Evolutionary conservation across 768 basidiomycete genomes (phyloP).

Genomic region (Boletus reticuloceps): DNA sequence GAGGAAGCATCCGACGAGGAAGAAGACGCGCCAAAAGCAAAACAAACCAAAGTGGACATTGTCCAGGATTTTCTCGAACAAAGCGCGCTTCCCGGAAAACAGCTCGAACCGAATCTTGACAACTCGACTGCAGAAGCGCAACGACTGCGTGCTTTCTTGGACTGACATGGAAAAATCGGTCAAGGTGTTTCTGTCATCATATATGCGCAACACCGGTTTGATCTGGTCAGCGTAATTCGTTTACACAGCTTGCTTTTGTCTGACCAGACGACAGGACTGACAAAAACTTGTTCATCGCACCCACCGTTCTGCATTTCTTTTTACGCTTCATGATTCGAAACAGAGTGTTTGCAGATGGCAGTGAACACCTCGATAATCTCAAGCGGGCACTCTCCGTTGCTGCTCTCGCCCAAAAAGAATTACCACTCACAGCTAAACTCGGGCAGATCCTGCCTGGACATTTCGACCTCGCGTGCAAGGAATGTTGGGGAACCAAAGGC

Average conservation of each 20-base stretch:
- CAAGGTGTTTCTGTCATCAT: constrained; percentile 68
- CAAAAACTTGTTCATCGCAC: constrained; percentile 40
- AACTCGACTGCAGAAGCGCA: constrained; percentile 7
- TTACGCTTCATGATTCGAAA: constrained; percentile 45
- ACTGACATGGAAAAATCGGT: constrained; percentile 58
- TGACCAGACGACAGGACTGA: constrained; percentile 37
- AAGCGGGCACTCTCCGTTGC: constrained; percentile 43
- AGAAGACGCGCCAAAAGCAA: constrained; percentile 20
- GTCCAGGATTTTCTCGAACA: constrained; percentile 31
- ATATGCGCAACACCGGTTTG: constrained; percentile 61
- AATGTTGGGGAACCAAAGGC: constrained; percentile 47
- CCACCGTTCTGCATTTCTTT: constrained; percentile 45
- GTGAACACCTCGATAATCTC: constrained; percentile 28
- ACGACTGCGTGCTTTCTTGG: constrained; percentile 50
- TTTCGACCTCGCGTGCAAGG: constrained; percentile 49
- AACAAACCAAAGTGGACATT: constrained; percentile 19
- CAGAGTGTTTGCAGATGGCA: constrained; percentile 37
- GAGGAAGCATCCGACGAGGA: constrained; percentile 31
- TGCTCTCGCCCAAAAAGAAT: constrained; percentile 37
- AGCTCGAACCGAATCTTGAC: constrained; percentile 22
- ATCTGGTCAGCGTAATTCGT: constrained; percentile 48
- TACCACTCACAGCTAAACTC: constrained; percentile 41
- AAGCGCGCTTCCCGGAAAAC: constrained; percentile 27
- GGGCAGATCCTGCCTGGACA: constrained; percentile 37
- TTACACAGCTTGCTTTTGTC: background rate